phyloP scores from a whole-genome alignment of 768 basidiomycete species.

The Tricholomella constricta region DNA sequence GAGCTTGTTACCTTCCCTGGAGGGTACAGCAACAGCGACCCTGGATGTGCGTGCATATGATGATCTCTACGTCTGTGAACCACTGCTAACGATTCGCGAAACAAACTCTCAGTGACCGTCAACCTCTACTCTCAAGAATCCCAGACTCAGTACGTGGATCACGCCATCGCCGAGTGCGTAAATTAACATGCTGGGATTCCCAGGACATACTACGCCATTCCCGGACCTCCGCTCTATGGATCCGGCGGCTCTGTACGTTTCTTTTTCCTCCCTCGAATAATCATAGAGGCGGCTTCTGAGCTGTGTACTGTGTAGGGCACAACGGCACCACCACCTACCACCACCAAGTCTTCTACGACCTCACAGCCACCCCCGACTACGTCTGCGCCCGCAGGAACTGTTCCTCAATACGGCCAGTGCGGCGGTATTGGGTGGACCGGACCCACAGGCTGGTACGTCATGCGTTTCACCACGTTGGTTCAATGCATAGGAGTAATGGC shows the following conservation, averaged over 20 bases:
- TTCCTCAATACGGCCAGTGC: constrained; percentile 43
- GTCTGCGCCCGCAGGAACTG: constrained; percentile 27
- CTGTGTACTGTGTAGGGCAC: not conserved
- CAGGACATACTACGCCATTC: constrained; percentile 39
- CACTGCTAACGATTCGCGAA: constrained; percentile 21
- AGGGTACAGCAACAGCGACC: constrained; percentile 42
- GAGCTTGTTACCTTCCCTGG: constrained; percentile 55
- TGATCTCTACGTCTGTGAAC: not conserved
- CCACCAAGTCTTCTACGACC: constrained; percentile 14
- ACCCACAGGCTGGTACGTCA: constrained; percentile 39
- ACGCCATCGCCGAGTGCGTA: not conserved
- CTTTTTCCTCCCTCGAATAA: not conserved
- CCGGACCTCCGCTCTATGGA: constrained; percentile 50
- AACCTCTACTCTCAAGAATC: constrained; percentile 42
- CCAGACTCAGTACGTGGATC: constrained; percentile 27
- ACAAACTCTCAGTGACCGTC: constrained; percentile 33
- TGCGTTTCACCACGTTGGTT: not conserved
- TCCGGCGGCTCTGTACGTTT: not conserved
- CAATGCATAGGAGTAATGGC: not conserved
- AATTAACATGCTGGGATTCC: not conserved
- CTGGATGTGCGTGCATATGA: constrained; percentile 35
- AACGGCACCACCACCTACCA: not conserved
- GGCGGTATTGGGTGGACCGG: constrained; percentile 43
- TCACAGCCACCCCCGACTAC: constrained; percentile 14
- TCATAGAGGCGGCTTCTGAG: not conserved